These are phyloP conservation scores for Exophiala viscosa DNA, from an alignment of 2,329 filamentous ascomycete species.

Conservation along the genomic window DNA sequence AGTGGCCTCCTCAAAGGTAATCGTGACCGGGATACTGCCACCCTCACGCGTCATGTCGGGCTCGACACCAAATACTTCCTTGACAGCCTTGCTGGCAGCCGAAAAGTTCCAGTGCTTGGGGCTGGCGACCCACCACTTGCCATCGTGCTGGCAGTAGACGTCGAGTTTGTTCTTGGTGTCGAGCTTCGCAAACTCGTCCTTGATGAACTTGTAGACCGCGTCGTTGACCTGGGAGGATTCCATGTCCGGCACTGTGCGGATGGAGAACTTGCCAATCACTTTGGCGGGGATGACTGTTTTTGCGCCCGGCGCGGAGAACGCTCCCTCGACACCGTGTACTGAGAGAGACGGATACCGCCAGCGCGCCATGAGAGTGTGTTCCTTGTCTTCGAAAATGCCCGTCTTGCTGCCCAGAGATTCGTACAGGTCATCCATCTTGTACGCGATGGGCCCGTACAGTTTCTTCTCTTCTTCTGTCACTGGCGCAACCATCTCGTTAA, in stretches of 20 bases:
- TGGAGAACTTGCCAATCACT: slow-evolving; percentile 97
- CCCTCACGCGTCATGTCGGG: slow-evolving; percentile 96
- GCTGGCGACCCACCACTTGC: slow-evolving; percentile 98
- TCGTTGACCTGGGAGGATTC: slow-evolving; percentile 84
- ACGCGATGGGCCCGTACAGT: slow-evolving; percentile 86
- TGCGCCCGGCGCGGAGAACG: slow-evolving; percentile 85
- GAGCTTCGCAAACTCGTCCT: slow-evolving; percentile 80
- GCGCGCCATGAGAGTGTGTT: slow-evolving; percentile 87
- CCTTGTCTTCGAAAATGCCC: slow-evolving; percentile 82
- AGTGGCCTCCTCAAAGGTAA: slow-evolving; percentile 96
- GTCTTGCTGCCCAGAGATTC: slow-evolving; percentile 88
- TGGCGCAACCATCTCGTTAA: slow-evolving; percentile 88
- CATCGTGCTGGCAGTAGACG: slow-evolving; percentile 77
- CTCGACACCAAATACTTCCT: slow-evolving; percentile 88
- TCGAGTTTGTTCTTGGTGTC: slow-evolving; percentile 88
- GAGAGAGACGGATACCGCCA: slow-evolving; percentile 95
- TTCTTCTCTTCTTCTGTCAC: slow-evolving; percentile 79
- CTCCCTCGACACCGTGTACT: slow-evolving; percentile 90
- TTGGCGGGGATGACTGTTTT: slow-evolving; percentile 99
- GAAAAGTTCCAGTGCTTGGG: slow-evolving; percentile 99
- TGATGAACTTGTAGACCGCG: slow-evolving; percentile 76
- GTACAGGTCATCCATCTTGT: slow-evolving; percentile 93
- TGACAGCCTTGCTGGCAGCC: slow-evolving; percentile 90
- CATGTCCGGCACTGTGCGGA: slow-evolving; percentile 97
- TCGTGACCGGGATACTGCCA: slow-evolving; percentile 92